Evolutionary conservation across 176 grass and related monocot genomes (phyloP), one percentile per base, ranked within the genome.

Genomic region (Eragrostis nindensis): DNA sequence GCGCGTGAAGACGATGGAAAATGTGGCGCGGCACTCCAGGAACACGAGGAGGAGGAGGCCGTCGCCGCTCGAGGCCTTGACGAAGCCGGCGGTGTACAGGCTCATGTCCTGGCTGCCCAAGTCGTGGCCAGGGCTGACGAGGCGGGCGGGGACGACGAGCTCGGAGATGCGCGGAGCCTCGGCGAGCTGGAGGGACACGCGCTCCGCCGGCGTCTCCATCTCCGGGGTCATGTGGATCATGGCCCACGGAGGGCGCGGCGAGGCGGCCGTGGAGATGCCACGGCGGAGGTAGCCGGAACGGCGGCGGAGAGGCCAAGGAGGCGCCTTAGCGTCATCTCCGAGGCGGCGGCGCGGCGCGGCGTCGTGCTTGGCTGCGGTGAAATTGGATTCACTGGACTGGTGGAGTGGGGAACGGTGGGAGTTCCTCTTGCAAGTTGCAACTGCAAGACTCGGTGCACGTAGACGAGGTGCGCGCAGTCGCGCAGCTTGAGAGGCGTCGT

Each of bases 41-140:
- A 36, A 73, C 14, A 7, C 1, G 56, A 73, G 29, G 80, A 73
- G 27, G 80, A 80, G 65, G 48, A 82, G 69, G 68, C 69, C 80
- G 45, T 63, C 80, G 80, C 69, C 56, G 69, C 80, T 82, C 13
- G 69, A 47, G 57, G 69, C 30, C 44, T 11, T 5, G 27, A 62
- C 2, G 29, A 4, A 10, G 44, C 55, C 68, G 19, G 21, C 1
- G 29, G 38, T 2, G 19, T 11, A 1, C 0, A 68, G 66, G 66
- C 18, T 7, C 7, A 44, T 21, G 18, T 43, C 66, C 11, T 46
- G 21, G 21, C 14, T 11, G 69, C 2, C 1, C 29, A 21, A 15
- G 69, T 63, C 21, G 43, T 19, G 54, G 68, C 2, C 66, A 7
- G 30, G 30, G 2, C n/a, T 11, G 78, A 80, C 13, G 66, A 80